phyloP scores from a whole-genome alignment of 768 basidiomycete genomes.

The Lactarius pseudohatsudake region DNA sequence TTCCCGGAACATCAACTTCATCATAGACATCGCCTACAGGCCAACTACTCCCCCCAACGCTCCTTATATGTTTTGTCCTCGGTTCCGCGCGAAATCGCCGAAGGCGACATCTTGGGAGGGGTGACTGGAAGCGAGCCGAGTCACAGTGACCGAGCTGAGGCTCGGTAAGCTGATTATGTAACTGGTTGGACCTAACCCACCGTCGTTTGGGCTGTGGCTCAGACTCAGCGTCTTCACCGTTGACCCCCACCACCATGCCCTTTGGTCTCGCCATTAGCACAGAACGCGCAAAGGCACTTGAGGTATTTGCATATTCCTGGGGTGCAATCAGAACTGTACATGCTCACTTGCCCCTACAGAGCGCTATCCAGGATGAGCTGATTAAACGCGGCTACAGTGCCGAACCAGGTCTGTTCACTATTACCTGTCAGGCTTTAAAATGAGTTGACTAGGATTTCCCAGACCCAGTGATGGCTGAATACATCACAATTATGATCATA shows the following conservation, averaged over 20 bases:
- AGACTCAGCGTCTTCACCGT: slow-evolving; percentile 14
- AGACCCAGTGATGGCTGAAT: slow-evolving; percentile 94
- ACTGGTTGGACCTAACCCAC: slow-evolving; percentile 1
- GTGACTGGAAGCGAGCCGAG: too few species aligned
- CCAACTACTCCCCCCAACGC: too few species aligned
- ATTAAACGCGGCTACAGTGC: slow-evolving; percentile 68
- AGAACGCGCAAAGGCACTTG: slow-evolving; percentile 68
- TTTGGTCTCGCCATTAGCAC: slow-evolving; percentile 80
- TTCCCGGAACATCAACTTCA: too few species aligned
- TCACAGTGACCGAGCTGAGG: too few species aligned
- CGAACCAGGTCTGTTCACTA: slow-evolving; percentile 62
- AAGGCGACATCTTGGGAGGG: too few species aligned
- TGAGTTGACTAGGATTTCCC: slow-evolving; percentile 10
- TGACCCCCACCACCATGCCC: slow-evolving; percentile 46
- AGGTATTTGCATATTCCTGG: slow-evolving; percentile 44
- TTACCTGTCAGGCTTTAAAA: slow-evolving; percentile 5
- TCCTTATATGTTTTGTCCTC: too few species aligned
- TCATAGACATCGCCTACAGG: too few species aligned
- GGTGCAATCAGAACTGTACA: background rate
- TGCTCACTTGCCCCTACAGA: slow-evolving; percentile 42
- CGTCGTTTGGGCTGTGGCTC: background rate
- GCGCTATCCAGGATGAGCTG: slow-evolving; percentile 81
- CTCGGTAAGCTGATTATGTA: slow-evolving; percentile 16
- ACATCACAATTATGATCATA: slow-evolving; percentile 93
- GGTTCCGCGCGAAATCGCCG: too few species aligned